Conservation (phyloP, 2,329 filamentous ascomycete genomes). For the Fusarium aywerte region DNA sequence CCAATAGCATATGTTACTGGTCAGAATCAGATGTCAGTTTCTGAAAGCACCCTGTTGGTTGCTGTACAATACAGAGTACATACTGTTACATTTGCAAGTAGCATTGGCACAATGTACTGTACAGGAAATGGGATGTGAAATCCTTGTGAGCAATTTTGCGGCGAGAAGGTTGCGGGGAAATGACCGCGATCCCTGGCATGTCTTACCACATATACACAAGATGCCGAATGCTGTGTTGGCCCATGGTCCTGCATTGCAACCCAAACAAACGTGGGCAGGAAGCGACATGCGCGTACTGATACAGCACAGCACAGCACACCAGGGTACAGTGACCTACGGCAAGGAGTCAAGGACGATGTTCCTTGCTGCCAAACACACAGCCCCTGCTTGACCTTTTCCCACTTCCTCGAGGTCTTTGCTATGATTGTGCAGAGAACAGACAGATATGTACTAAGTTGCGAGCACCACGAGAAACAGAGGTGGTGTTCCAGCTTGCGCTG, state of each 20-base stretch:
- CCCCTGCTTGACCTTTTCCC: slow-evolving; percentile 5
- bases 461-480: neutral
- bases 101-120: slow-evolving; percentile 32
- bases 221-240: slow-evolving; percentile 15
- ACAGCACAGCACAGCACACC: neutral
- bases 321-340: neutral
- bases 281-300: slow-evolving; percentile 5
- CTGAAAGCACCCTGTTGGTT: slow-evolving; percentile 21
- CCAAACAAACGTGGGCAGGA: slow-evolving; percentile 25
- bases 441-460: slow-evolving; percentile 1
- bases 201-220: slow-evolving; percentile 18
- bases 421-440: slow-evolving; percentile 4
- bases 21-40: slow-evolving; percentile 45
- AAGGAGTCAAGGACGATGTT: neutral
- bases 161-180: slow-evolving; percentile 38
- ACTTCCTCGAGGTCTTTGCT: neutral
- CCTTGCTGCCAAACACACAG: slow-evolving; percentile 1
- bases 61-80: slow-evolving; percentile 8
- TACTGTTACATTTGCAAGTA: slow-evolving; percentile 4
- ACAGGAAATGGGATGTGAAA: slow-evolving; percentile 2
- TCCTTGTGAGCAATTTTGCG: slow-evolving; percentile 6
- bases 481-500: slow-evolving; percentile 18
- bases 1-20: slow-evolving; percentile 33
- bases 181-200: slow-evolving; percentile 8
- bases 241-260: slow-evolving; percentile 19